Evolutionary conservation across 129 eudicot genomes (phyloP).

Genomic region (Silybum marianum): DNA sequence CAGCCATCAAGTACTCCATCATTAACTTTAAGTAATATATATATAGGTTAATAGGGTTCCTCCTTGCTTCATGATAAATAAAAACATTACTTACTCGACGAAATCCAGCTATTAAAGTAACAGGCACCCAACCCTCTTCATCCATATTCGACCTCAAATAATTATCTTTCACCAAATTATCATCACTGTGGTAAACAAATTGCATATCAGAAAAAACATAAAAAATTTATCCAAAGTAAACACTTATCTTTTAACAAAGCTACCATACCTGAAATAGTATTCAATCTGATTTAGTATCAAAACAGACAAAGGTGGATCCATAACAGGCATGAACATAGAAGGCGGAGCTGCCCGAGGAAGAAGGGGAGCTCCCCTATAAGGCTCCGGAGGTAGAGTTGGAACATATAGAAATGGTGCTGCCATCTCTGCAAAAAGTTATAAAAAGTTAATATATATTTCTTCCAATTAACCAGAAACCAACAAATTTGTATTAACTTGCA

Average conservation of each 20-base stretch:
- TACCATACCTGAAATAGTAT: conserved; percentile 69
- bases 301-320: conserved; percentile 36
- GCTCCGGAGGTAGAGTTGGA: conserved; percentile 51
- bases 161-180: conserved; percentile 61
- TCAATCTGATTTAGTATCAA: conserved; percentile 61
- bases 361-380: conserved; percentile 43
- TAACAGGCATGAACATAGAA: conserved; percentile 28
- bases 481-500: not conserved
- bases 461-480: not conserved
- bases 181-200: conserved; percentile 54
- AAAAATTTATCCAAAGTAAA: not conserved
- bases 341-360: conserved; percentile 36
- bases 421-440: conserved; percentile 41
- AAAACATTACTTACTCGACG: conserved; percentile 63
- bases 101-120: conserved; percentile 60
- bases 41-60: not conserved
- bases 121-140: conserved; percentile 75
- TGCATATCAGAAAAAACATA: not conserved
- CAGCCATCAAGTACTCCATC: not conserved
- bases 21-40: not conserved
- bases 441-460: conserved; percentile 14
- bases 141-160: conserved; percentile 73
- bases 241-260: not conserved
- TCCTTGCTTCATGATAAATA: not conserved
- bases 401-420: conserved; percentile 45